Evolutionary conservation across 176 grass and related monocot genomes (phyloP).

Genomic region (Rhynchospora tenuis): DNA sequence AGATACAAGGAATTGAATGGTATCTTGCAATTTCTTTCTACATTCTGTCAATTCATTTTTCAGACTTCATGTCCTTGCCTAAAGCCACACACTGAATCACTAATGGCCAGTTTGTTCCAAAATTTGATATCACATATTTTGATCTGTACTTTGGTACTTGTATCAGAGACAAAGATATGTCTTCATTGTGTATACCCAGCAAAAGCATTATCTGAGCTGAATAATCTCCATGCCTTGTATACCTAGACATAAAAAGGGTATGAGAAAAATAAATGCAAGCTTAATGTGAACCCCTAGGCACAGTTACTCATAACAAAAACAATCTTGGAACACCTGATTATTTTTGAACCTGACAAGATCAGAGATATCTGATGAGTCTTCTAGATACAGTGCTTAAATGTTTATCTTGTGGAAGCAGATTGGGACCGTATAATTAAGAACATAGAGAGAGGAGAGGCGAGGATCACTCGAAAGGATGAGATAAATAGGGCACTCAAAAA

Average conservation of each 20-base stretch:
- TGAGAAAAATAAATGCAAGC: neutral
- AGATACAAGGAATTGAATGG: constrained; percentile 94
- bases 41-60: neutral
- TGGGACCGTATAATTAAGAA: constrained; percentile 98
- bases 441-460: constrained; percentile 94
- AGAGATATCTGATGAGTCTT: neutral
- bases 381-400: neutral
- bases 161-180: neutral
- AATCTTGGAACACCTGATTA: no score
- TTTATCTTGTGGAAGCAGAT: constrained; percentile 39
- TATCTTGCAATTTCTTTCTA: constrained; percentile 21
- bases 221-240: neutral
- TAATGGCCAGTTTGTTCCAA: neutral
- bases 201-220: neutral
- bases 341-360: neutral
- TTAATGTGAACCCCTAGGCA: neutral
- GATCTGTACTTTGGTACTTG: neutral
- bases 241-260: neutral
- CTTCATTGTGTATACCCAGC: neutral
- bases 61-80: neutral
- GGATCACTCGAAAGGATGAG: constrained; percentile 90
- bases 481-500: constrained; percentile 94
- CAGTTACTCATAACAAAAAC: neutral
- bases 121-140: neutral
- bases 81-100: neutral